Percentiles rank a stretch among this genome's conserved stretches.
Conservation (phyloP, 768 basidiomycete genomes). For the Mycena galopus region DNA sequence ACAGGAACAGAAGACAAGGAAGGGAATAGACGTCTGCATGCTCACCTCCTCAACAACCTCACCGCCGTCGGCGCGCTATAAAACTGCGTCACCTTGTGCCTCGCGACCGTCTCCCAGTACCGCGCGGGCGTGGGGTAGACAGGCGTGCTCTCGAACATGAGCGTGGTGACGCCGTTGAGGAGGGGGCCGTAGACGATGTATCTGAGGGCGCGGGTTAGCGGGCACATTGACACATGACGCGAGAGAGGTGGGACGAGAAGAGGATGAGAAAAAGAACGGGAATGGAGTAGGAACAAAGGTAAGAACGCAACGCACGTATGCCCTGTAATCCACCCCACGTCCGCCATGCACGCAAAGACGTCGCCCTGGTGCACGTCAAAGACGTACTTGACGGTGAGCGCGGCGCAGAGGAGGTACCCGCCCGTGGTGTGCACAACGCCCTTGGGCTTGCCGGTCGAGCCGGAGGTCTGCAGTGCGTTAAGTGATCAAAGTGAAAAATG, state of each 20-base stretch:
- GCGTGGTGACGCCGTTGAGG: slow-evolving; percentile 84
- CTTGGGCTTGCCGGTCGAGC: slow-evolving; percentile 96
- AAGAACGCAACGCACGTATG: slow-evolving; percentile 69
- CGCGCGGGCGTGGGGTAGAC: slow-evolving; percentile 96
- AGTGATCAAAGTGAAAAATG: too few species aligned
- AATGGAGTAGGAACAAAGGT: background rate
- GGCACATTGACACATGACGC: too few species aligned
- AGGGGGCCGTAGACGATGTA: slow-evolving; percentile 98
- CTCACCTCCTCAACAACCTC: slow-evolving; percentile 79
- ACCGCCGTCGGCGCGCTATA: slow-evolving; percentile 97
- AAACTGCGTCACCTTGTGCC: slow-evolving; percentile 95
- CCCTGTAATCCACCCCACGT: slow-evolving; percentile 99
- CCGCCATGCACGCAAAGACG: slow-evolving; percentile 97
- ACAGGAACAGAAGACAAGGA: background rate
- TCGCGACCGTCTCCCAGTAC: slow-evolving; percentile 97
- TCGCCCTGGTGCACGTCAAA: slow-evolving; percentile 98
- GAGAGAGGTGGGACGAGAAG: background rate
- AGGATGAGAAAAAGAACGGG: background rate
- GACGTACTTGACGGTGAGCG: slow-evolving; percentile 95
- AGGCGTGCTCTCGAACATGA: slow-evolving; percentile 96
- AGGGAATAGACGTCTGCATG: background rate
- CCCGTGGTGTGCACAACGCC: slow-evolving; percentile 93
- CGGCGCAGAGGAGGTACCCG: slow-evolving; percentile 92
- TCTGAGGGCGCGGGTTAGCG: slow-evolving; percentile 44
- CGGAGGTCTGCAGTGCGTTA: slow-evolving; percentile 75